phyloP scores from a whole-genome alignment of 805 yeast genomes.

The Metschnikowia shivogae region DNA sequence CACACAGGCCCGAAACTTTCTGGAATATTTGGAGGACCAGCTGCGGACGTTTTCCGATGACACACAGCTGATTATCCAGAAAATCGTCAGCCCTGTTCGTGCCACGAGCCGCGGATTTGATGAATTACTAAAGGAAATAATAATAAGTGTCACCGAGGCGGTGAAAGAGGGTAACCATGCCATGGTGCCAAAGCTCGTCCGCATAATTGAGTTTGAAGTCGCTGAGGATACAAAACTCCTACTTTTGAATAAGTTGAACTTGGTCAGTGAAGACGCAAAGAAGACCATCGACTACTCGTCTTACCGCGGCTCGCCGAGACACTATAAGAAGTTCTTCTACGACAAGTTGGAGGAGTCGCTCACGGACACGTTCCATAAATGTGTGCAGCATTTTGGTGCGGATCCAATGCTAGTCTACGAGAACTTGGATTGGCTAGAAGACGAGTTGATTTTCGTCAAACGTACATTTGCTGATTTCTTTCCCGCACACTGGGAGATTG shows the following conservation, averaged over 20 bases:
- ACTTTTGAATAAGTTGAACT: slow-evolving; percentile 29
- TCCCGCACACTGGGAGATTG: slow-evolving; percentile 74
- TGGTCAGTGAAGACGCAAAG: slow-evolving; percentile 17
- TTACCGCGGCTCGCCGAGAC: slow-evolving; percentile 42
- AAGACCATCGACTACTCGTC: slow-evolving; percentile 25
- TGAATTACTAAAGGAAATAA: slow-evolving; percentile 57
- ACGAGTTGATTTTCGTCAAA: slow-evolving; percentile 67
- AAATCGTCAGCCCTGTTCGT: slow-evolving; percentile 47
- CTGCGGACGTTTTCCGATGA: slow-evolving; percentile 53
- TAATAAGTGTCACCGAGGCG: slow-evolving; percentile 67
- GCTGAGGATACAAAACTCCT: slow-evolving; percentile 60
- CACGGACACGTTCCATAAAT: slow-evolving; percentile 61
- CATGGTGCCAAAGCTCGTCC: slow-evolving; percentile 66
- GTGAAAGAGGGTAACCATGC: slow-evolving; percentile 64
- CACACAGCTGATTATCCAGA: slow-evolving; percentile 58
- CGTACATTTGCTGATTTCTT: slow-evolving; percentile 54
- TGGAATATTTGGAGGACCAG: slow-evolving; percentile 65
- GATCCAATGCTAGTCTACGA: slow-evolving; percentile 59
- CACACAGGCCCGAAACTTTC: slow-evolving; percentile 69
- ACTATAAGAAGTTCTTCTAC: slow-evolving; percentile 59
- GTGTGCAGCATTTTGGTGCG: slow-evolving; percentile 48
- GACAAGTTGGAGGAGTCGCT: slow-evolving; percentile 57
- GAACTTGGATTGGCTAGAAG: slow-evolving; percentile 77
- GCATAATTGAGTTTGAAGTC: slow-evolving; percentile 77
- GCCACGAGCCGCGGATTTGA: slow-evolving; percentile 57